Evolutionary conservation across 2,329 filamentous ascomycete species (phyloP).

Genomic region (Laburnicola sp.): DNA sequence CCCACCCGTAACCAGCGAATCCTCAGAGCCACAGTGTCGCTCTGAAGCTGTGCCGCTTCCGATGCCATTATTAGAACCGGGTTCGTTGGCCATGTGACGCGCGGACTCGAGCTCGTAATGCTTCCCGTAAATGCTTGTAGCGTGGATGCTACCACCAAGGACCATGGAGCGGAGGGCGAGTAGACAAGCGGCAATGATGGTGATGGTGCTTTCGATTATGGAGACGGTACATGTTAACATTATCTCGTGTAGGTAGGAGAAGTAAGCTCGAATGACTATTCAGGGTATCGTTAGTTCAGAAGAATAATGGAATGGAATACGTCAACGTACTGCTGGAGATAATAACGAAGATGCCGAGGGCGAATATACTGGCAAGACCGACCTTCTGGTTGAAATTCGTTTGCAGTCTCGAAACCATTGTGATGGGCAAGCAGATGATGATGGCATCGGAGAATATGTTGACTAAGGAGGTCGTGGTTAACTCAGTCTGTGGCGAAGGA

Average conservation of each 20-base stretch:
- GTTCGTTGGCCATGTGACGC: conserved; percentile 16
- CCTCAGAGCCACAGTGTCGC: conserved; percentile 15
- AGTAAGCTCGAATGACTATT: conserved; percentile 29
- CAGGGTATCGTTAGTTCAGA: conserved; percentile 5
- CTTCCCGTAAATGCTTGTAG: conserved; percentile 24
- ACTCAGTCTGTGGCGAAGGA: not conserved
- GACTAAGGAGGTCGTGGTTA: conserved; percentile 13
- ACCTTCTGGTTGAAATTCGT: conserved; percentile 30
- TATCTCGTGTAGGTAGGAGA: conserved; percentile 22
- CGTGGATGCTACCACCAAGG: conserved; percentile 22
- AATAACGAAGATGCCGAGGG: conserved; percentile 27
- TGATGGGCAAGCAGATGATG: conserved; percentile 26
- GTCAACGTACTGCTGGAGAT: conserved; percentile 26
- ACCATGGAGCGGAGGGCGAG: conserved; percentile 32
- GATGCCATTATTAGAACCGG: conserved; percentile 5
- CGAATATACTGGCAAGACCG: conserved; percentile 27
- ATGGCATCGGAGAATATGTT: conserved; percentile 28
- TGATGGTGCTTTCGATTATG: conserved; percentile 36
- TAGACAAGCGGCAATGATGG: conserved; percentile 48
- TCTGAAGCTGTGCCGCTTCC: not conserved
- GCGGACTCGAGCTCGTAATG: conserved; percentile 28
- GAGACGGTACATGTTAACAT: conserved; percentile 32
- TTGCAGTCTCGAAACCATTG: conserved; percentile 26
- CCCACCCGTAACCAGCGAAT: conserved; percentile 17
- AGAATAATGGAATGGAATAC: not conserved